Evolutionary conservation across 2,329 filamentous ascomycete genomes (phyloP), one percentile per base, ranked within the genome.

Genomic region (Colletotrichum tabaci): DNA sequence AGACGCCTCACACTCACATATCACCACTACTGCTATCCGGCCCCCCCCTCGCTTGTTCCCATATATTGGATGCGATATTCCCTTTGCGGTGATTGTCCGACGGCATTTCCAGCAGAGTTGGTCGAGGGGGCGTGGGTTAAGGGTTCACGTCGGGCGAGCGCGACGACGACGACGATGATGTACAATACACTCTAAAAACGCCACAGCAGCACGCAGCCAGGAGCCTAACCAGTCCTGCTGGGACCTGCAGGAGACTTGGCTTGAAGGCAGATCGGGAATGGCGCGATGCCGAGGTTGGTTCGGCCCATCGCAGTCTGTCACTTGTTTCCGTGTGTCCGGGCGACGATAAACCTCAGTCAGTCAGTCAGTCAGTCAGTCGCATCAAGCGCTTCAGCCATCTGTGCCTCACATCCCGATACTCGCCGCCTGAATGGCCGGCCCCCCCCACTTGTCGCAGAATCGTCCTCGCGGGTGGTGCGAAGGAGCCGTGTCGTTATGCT

Each of bases 321-420:
- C 49, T 16, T 16, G 46, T 26, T 16, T 46, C 46, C 46, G 26
- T 58, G 53, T 23, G 50, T 44, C 18, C 42, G 18, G 16, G 57
- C 55, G 26, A 49, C 23, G 26, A 26, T 26, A 3, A 26, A 26
- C 26, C 26, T 26, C 26, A 30, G 30, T 30, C 30, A 58, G 57
- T 52, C 26, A 62, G 30, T 23, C 30, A 53, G 57, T 57, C 26
- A 62, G 30, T 23, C 58, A 44, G 49, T 42, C 52, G 64, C 57
- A 58, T 71, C 35, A 67, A 57, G 57, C 57, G 60, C 46, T 57
- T 57, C 56, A 71, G 63, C 57, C 57, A 67, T 58, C 55, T 50
- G 52, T 49, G 55, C 55, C 40, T 70, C 23, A 23, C 53, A 44
- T 58, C 40, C 55, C 55, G 55, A 61, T 53, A 55, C 62, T 66